Evolutionary conservation across 768 basidiomycete species (phyloP), one percentile per base, ranked within the genome.

Genomic region (Amanita pseudoporphyria): DNA sequence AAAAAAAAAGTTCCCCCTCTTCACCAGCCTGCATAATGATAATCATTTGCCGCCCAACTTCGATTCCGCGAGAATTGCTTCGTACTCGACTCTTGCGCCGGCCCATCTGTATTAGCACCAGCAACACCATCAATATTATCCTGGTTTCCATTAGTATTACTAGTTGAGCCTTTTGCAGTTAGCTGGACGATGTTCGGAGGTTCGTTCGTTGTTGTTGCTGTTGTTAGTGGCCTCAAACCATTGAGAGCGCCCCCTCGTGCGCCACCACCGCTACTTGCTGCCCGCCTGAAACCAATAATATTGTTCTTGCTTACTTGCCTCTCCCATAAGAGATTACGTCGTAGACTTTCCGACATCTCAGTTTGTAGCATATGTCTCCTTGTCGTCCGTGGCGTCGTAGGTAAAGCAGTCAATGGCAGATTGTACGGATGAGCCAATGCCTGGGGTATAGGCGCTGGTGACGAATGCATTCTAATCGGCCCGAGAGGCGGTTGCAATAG

Each of bases 371-470:
- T 94, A 56, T 78, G 74, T 44, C 87, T 72, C 2, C 92, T 76
- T 2, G 89, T 92, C 37, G 92, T 90, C 31, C 86, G 80, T 0
- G 92, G 92, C 1, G 88, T 89, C 56, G 84, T 83, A 2, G 87
- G 87, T 14, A 77, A 68, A 0, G 72, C 67, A 28, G 77, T 68
- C 3, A 75, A 71, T 0, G 87, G 87, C 21, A 90, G 73, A 57
- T 87, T 85, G 65, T 88, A 87, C 5, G 86, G 82, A 61, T 73
- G 76, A 6, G 49, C 71, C 72, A 2, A 86, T 63, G 12, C 43
- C 30, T 52, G 42, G 1, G 81, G 77, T 43, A 82, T 81, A 1
- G 85, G 79, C 6, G 73, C 65, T 0, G 76, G 64, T 16, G 19
- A 42, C 49, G 39, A 55, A 45, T 47, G 53, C 49, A 33, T 54